Percentiles rank a stretch among this genome's conserved stretches.
phyloP scores from a whole-genome alignment of 352 stramenopile genomes.

The Phytopythium delawarense region DNA sequence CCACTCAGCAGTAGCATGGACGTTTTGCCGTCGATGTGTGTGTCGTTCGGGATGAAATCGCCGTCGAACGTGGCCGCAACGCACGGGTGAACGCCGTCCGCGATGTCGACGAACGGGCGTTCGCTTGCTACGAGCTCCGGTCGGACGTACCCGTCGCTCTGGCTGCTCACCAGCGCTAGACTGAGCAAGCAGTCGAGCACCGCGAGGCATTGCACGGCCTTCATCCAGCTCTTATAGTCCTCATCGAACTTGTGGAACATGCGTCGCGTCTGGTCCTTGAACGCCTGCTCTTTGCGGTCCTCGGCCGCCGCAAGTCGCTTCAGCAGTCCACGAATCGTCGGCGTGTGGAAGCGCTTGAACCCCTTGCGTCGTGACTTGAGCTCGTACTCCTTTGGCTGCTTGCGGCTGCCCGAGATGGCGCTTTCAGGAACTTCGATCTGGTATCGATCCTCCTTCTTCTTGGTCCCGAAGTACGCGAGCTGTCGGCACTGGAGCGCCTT shows the following conservation, averaged over 20 bases:
- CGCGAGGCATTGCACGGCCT: slow-evolving; percentile 88
- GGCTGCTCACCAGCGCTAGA: slow-evolving; percentile 90
- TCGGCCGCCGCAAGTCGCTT: slow-evolving; percentile 73
- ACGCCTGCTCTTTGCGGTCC: slow-evolving; percentile 66
- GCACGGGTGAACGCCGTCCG: slow-evolving; percentile 94
- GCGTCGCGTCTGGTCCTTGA: slow-evolving; percentile 87
- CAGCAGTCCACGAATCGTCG: slow-evolving; percentile 79
- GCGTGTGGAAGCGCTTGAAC: slow-evolving; percentile 90
- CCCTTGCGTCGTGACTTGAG: slow-evolving; percentile 94
- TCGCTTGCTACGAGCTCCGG: slow-evolving; percentile 85
- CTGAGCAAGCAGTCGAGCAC: slow-evolving; percentile 95
- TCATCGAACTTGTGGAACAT: slow-evolving; percentile 98
- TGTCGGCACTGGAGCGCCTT: slow-evolving; percentile 68
- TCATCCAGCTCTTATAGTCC: slow-evolving; percentile 91
- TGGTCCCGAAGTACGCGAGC: slow-evolving; percentile 94
- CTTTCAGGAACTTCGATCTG: slow-evolving; percentile 92
- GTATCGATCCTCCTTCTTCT: slow-evolving; percentile 95
- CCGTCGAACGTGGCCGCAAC: slow-evolving; percentile 79
- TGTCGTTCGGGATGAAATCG: slow-evolving; percentile 98
- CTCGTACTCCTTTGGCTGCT: slow-evolving; percentile 93
- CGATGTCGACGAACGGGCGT: slow-evolving; percentile 84
- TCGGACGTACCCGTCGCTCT: slow-evolving; percentile 91
- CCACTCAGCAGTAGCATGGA: slow-evolving; percentile 94
- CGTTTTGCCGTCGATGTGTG: slow-evolving; percentile 62
- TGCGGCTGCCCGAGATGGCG: slow-evolving; percentile 38